phyloP scores from a whole-genome alignment of 768 basidiomycete species.

The Neoboletus subvelutipes region DNA sequence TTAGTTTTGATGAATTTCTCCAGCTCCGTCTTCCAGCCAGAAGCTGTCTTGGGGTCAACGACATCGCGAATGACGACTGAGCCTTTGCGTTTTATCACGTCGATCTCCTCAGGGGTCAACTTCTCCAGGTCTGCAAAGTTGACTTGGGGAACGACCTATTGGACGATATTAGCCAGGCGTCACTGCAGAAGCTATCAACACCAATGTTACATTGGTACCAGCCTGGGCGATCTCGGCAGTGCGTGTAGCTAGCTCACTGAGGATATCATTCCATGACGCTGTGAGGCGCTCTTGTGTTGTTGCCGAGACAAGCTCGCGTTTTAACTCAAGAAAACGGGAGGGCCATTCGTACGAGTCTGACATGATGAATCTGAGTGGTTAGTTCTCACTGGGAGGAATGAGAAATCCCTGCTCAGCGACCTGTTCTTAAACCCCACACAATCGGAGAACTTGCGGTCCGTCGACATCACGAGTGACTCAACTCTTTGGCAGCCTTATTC shows the following conservation, averaged over 20 bases:
- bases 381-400: background rate
- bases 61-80: slow-evolving; percentile 62
- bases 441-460: background rate
- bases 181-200: background rate
- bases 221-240: slow-evolving; percentile 45
- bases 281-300: slow-evolving; percentile 50
- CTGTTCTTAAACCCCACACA: slow-evolving; percentile 14
- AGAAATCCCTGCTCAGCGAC: background rate
- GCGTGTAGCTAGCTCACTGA: slow-evolving; percentile 47
- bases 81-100: slow-evolving; percentile 53
- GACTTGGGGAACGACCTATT: slow-evolving; percentile 62
- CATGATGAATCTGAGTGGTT: slow-evolving; percentile 10
- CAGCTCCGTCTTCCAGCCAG: slow-evolving; percentile 56
- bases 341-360: slow-evolving; percentile 19
- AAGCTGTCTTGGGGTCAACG: slow-evolving; percentile 54
- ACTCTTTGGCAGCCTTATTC: background rate
- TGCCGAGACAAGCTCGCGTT: slow-evolving; percentile 51
- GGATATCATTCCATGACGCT: slow-evolving; percentile 57
- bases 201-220: slow-evolving; percentile 47
- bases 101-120: slow-evolving; percentile 45
- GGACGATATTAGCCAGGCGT: background rate
- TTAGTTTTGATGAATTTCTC: slow-evolving; percentile 57
- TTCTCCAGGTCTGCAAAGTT: slow-evolving; percentile 52
- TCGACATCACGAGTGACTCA: background rate
- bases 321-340: slow-evolving; percentile 54